Conservation (phyloP, 2,329 filamentous ascomycete species). For the Hirsutella thompsonii region DNA sequence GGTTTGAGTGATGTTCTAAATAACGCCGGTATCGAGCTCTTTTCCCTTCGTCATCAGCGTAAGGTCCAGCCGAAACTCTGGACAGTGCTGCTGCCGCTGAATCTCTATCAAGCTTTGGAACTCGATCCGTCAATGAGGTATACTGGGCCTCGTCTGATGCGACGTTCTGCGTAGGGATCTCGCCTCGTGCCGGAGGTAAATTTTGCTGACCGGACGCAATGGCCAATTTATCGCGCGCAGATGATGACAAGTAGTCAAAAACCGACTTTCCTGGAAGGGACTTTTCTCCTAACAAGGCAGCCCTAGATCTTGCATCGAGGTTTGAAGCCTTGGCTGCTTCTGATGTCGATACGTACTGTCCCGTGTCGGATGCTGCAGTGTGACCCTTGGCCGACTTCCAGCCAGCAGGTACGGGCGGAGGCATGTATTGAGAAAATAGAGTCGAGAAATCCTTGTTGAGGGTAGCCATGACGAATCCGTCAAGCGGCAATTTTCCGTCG, state of each 20-base stretch:
- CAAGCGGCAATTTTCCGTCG: constrained; percentile 67
- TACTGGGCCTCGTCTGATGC: constrained; percentile 50
- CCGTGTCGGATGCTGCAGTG: constrained; percentile 1
- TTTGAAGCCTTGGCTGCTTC: constrained; percentile 68
- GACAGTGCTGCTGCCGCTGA: constrained; percentile 56
- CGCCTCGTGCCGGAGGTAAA: constrained; percentile 65
- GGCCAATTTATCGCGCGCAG: constrained; percentile 64
- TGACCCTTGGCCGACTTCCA: constrained; percentile 55
- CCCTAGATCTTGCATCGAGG: constrained; percentile 64
- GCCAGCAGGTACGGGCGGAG: constrained; percentile 54
- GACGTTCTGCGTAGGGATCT: constrained; percentile 54
- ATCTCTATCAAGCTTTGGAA: constrained; percentile 53
- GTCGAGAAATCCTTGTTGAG: constrained; percentile 23
- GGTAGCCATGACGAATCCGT: constrained; percentile 65
- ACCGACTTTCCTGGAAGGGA: constrained; percentile 79
- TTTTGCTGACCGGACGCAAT: constrained; percentile 61
- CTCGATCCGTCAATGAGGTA: constrained; percentile 41
- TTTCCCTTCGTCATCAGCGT: constrained; percentile 71
- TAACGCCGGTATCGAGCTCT: constrained; percentile 69
- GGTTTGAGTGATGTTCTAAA: constrained; percentile 56
- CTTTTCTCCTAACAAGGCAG: constrained; percentile 67
- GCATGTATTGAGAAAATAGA: constrained; percentile 34
- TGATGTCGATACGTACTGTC: constrained; percentile 49
- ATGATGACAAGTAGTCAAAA: constrained; percentile 79
- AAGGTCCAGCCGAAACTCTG: constrained; percentile 56